Evolutionary conservation across 2,329 filamentous ascomycete genomes (phyloP), one percentile per base, ranked within the genome.

Genomic region (Cryphonectria radicalis): DNA sequence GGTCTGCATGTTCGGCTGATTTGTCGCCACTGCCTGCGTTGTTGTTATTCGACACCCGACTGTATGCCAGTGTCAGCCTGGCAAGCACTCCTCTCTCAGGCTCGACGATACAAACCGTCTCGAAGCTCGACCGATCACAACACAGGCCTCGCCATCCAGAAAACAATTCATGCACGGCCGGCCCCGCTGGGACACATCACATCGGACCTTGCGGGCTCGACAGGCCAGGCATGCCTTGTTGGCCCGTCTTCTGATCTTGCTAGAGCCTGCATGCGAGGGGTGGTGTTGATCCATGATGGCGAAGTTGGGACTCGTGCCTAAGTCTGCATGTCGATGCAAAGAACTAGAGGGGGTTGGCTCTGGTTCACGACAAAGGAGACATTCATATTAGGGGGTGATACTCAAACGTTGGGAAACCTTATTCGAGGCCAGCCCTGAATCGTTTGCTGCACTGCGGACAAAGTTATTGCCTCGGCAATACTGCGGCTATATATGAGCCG

Each of bases 121-220:
- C 5, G 80, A 82, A 28, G 80, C 82, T 72, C 81, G 78, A 59
- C 79, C 80, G 11, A 80, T 83, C 70, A 82, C 79, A 67, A 85
- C 76, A 73, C 82, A 82, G 0, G 79, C 80, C 74, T 86, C 84
- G 71, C 82, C 84, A 74, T 87, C 84, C 69, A 86, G 82, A 63
- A 84, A 84, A 75, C 84, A 87, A 70, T 86, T 86, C 79, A 86
- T 86, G 77, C 83, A 87, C 10, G 85, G 85, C 43, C 81, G 79
- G 4, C 84, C 84, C 70, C 82, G 80, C 73, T 84, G 84, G 57
- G 82, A 84, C 22, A 86, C 84, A 75, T 86, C 84, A 70, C 85
- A 87, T 40, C 85, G 79, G 40, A 87, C 84, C 75, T 87, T 86
- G 37, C 85, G 79, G n/a, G 84, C 81, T 22, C 85, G 80, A 74